Evolutionary conservation across 1,139 yeast genomes (phyloP).

Genomic region (Hanseniaspora gamundiae): DNA sequence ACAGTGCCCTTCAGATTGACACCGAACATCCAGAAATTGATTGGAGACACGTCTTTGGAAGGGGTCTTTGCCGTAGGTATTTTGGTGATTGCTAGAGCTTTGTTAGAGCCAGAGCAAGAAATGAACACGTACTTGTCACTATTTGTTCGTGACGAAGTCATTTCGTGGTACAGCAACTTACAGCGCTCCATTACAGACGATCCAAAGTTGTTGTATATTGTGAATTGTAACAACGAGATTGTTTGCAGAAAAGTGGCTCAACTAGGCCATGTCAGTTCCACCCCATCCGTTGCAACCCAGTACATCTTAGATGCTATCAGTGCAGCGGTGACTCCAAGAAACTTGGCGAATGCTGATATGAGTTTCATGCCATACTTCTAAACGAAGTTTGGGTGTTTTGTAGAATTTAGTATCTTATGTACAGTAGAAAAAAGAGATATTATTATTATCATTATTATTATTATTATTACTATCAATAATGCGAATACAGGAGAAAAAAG

Average conservation of each 20-base stretch:
- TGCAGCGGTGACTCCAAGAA: conserved; percentile 92
- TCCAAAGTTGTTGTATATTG: conserved; percentile 76
- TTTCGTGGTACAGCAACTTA: conserved; percentile 85
- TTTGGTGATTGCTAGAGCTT: conserved; percentile 75
- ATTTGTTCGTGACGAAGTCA: conserved; percentile 89
- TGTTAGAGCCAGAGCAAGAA: conserved; percentile 85
- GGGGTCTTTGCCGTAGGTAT: conserved; percentile 82
- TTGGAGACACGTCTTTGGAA: conserved; percentile 87
- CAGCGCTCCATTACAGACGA: conserved; percentile 49
- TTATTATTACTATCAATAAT: background rate
- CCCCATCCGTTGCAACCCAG: conserved; percentile 79
- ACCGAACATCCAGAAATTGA: conserved; percentile 84
- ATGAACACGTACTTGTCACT: conserved; percentile 78
- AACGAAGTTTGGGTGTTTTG: background rate
- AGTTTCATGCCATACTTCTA: conserved; percentile 92
- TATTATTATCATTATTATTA: background rate
- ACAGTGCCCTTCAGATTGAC: conserved; percentile 94
- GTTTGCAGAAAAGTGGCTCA: conserved; percentile 60
- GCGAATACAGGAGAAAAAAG: too few relatives aligned
- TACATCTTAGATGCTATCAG: conserved; percentile 83
- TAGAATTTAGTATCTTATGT: background rate
- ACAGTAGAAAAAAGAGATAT: background rate
- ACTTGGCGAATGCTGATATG: conserved; percentile 84
- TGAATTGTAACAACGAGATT: conserved; percentile 75
- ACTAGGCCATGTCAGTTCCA: conserved; percentile 68